These are phyloP conservation scores for Ophiostoma ulmi DNA, from an alignment of 2,329 filamentous ascomycete species.

Conservation along the genomic window DNA sequence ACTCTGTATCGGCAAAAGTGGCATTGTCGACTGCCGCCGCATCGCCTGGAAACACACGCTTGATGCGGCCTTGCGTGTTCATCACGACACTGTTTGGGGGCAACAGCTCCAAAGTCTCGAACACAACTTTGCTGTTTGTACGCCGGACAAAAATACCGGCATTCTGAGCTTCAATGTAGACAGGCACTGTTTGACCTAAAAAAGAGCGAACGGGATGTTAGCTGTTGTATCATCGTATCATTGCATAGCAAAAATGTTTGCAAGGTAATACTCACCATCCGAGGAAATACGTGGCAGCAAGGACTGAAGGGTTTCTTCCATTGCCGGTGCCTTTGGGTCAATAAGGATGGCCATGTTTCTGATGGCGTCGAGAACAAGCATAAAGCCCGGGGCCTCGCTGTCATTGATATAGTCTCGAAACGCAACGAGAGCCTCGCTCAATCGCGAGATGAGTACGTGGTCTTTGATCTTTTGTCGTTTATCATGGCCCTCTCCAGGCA, in stretches of 20 bases:
- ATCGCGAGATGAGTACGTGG: neutral
- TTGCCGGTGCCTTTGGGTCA: neutral
- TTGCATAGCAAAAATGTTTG: neutral
- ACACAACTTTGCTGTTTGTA: constrained; percentile 25
- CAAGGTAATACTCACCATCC: neutral
- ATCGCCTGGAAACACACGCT: constrained; percentile 31
- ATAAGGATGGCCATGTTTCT: neutral
- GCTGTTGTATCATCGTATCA: neutral
- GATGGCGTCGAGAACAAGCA: neutral
- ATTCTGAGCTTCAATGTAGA: constrained; percentile 35
- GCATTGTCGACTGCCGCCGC: constrained; percentile 27
- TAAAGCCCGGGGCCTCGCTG: neutral
- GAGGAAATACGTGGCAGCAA: neutral
- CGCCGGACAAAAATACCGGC: constrained; percentile 33
- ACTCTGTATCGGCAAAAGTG: constrained; percentile 23
- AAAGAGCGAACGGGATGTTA: neutral
- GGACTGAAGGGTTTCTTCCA: neutral
- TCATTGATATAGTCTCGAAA: neutral
- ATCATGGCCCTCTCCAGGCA: constrained; percentile 5
- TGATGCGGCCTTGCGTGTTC: constrained; percentile 32
- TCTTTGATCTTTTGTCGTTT: neutral
- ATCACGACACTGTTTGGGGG: constrained; percentile 31
- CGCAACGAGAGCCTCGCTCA: neutral
- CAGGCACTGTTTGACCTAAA: constrained; percentile 27
- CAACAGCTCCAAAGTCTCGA: constrained; percentile 37